Conservation (phyloP, 179 eudicot species). For the Beta corolliflora region DNA sequence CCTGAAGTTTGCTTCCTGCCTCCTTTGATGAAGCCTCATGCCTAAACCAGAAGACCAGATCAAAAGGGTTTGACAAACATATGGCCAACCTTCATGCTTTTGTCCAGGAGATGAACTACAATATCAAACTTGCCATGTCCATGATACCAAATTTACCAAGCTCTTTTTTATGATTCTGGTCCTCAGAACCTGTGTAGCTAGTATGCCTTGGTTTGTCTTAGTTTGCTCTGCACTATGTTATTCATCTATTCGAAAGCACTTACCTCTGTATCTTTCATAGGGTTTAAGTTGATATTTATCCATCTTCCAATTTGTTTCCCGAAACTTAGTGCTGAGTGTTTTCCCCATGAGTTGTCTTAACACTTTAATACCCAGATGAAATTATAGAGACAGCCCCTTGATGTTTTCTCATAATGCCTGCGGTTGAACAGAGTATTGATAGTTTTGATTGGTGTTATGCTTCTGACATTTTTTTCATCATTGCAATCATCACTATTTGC, state of each 20-base stretch:
- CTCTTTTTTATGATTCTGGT: conserved; percentile 48
- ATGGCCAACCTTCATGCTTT: conserved; percentile 81
- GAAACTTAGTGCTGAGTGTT: conserved; percentile 32
- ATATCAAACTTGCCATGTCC: conserved; percentile 76
- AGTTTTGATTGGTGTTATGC: background rate
- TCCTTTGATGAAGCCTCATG: conserved; percentile 80
- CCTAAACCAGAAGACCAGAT: conserved; percentile 95
- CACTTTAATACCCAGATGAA: conserved; percentile 21
- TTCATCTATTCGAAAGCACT: conserved; percentile 18
- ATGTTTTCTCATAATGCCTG: conserved; percentile 13
- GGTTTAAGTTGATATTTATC: conserved; percentile 28
- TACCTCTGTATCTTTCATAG: conserved; percentile 34
- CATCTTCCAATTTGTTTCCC: conserved; percentile 24
- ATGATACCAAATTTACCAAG: conserved; percentile 62
- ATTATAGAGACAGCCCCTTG: conserved; percentile 11
- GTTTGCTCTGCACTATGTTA: conserved; percentile 28
- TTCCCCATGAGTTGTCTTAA: conserved; percentile 22
- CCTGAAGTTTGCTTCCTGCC: conserved; percentile 86
- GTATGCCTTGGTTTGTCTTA: conserved; percentile 47
- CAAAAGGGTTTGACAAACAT: conserved; percentile 66
- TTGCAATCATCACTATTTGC: background rate
- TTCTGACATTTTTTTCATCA: background rate
- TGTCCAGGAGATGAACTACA: conserved; percentile 70
- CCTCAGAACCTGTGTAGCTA: conserved; percentile 67
- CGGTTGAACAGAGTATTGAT: background rate